A percentile compares a stretch with the other conserved stretches of the same genome.
Conservation (phyloP, 345 rosid genomes). For the Eucalyptus curtisii region DNA sequence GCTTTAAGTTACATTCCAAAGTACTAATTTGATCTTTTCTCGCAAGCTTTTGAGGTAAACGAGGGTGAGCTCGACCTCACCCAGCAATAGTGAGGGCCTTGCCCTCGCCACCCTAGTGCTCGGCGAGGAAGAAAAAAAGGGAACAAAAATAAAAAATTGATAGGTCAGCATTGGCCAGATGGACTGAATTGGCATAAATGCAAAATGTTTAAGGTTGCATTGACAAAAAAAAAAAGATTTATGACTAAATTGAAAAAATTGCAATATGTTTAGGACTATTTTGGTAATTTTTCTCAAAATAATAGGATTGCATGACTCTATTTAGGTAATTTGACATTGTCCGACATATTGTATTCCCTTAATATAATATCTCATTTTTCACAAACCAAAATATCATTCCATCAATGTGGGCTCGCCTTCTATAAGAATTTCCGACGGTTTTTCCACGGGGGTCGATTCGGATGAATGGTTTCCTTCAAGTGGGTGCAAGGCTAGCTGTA, state of each 20-base stretch:
- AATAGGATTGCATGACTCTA: background rate
- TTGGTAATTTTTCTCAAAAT: too few species aligned
- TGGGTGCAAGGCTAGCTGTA: background rate
- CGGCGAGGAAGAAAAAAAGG: too few species aligned
- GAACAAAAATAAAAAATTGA: too few species aligned
- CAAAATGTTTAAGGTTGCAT: too few species aligned
- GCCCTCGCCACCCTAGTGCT: too few species aligned
- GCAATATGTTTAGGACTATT: rapidly evolving
- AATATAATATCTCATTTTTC: background rate
- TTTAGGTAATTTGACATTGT: background rate
- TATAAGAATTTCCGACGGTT: background rate
- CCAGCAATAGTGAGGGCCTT: too few species aligned
- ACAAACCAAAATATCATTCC: background rate
- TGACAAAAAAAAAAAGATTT: too few species aligned
- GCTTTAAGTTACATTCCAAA: background rate
- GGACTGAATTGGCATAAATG: too few species aligned
- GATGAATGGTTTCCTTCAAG: background rate
- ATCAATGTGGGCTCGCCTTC: background rate
- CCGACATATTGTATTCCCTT: background rate
- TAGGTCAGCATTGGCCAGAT: too few species aligned
- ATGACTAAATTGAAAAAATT: too few species aligned
- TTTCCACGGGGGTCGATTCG: background rate
- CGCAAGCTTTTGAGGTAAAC: background rate
- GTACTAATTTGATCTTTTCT: background rate
- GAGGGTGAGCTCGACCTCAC: background rate